Evolutionary conservation across 2,329 filamentous ascomycete genomes (phyloP), one percentile per base, ranked within the genome.

Genomic region (Monosporascus ibericus): DNA sequence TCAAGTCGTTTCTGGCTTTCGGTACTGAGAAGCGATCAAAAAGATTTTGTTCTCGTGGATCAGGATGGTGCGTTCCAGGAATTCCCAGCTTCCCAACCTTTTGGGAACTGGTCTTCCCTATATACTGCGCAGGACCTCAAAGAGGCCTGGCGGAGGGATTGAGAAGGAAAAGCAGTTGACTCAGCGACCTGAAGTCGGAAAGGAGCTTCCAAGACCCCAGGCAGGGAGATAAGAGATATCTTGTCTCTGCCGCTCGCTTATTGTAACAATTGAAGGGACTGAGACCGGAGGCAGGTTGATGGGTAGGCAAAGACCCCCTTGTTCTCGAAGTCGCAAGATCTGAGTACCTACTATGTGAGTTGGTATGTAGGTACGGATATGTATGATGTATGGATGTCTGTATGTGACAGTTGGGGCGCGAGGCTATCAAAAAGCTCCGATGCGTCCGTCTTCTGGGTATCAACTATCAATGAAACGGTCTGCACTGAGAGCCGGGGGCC

Each of bases 261-360:
- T 57, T 54, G 49, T 40, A 34, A 56, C 44, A 54, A 54, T 53
- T 48, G 50, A 54, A 49, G 50, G 48, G 53, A 47, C 52, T 55
- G 55, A 62, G 54, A 58, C 56, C 53, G 56, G 48, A 30, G 34
- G 52, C 54, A 34, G 30, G 30, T 34, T 34, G 53, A 57, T 56
- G 58, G 58, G 47, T 48, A 20, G 11, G 53, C 60, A 63, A 60
- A 57, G 48, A 30, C n/a, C 14, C 37, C 57, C 58, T 62, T 63
- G 63, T 63, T 62, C 60, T 64, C 61, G 62, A 64, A 60, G 58
- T 60, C 58, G 63, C 62, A 60, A 59, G 58, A 59, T 44, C 22
- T 22, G 20, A 44, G 17, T 44, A 44, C n/a, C 40, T 20, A 20
- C n/a, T 44, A 20, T 6, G n/a, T 30, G 27, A 30, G 27, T 30